Base-by-base conservation (phyloP, 225 moss, liverwort and hornwort genomes). In the Marchantia polymorpha region DNA sequence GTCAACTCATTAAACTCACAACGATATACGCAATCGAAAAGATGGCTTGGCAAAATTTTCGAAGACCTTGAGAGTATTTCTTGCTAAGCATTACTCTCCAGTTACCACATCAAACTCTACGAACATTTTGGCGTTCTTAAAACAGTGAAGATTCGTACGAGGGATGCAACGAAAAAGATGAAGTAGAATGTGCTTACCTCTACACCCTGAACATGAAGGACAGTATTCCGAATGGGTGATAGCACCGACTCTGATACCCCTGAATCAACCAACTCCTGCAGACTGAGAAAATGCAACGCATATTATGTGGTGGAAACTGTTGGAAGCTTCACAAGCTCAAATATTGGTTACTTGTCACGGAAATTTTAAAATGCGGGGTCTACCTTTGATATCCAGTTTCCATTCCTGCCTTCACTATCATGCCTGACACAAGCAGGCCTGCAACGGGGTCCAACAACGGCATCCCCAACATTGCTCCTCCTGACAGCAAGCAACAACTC, bases 231-330 rank as follows among this genome's bases (percentile, higher is more conserved):
- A 83, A 97, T 91, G 64, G 97, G 97, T 77, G 88, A 88, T 48
- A 97, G 83, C 31, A 91, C 87, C 50, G 92, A 81, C 78, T 97
- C 97, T 67, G 89, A 84, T 75, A 94, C 83, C 61, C 97, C 97
- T 78, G 86, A 90, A 79, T 97, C 97, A 85, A 94, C 89, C 78
- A 97, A 85, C 80, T 94, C 97, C 90, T 94, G 94, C 87, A 94
- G 85, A 83, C 96, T 97, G 79, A 56, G 69, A 39, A 20, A 59
- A 77, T 52, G 47, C 63, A 71, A 75, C 23, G 55, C 20, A 64
- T 52, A 55, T 52, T 46, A 61, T 72, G 48, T 27, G 52, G 14
- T 2, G 76, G 19, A 73, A 52, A n/a, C 29, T 9, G 53, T 0
- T 22, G 7, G 23, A 13, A 16, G 27, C 53, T 22, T 73, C 73